A percentile compares a stretch with the other conserved stretches of the same genome.
phyloP scores from a whole-genome alignment of 1,284 basidiomycete species.

The Thelephora terrestris region DNA sequence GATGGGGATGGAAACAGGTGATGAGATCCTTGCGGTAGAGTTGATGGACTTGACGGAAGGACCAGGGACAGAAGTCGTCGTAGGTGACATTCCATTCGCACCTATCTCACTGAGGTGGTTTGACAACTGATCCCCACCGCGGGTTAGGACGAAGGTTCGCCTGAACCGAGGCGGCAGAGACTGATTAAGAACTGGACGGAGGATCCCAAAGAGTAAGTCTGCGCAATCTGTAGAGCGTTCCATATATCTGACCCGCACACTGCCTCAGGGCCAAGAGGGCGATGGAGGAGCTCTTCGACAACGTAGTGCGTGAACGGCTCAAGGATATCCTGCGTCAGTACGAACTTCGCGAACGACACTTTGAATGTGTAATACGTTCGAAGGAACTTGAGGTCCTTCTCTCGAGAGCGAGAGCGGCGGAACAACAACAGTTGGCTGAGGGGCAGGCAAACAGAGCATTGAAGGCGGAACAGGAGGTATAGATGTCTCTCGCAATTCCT shows the following conservation, averaged over 20 bases:
- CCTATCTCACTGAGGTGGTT: constrained; percentile 2
- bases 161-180: constrained; percentile 50
- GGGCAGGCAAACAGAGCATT: constrained; percentile 58
- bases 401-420: constrained; percentile 71
- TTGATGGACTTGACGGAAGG: constrained; percentile 76
- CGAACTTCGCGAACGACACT: constrained; percentile 77
- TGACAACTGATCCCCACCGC: neutral
- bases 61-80: constrained; percentile 48
- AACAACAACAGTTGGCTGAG: constrained; percentile 71
- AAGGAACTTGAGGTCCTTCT: constrained; percentile 79
- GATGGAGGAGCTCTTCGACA: constrained; percentile 69
- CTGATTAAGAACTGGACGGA: constrained; percentile 71
- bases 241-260: constrained; percentile 6
- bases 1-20: constrained; percentile 71
- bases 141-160: constrained; percentile 46
- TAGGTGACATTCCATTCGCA: constrained; percentile 24
- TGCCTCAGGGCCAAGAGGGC: constrained; percentile 52
- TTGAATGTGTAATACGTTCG: constrained; percentile 78
- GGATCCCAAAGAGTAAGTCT: constrained; percentile 56
- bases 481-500: constrained; percentile 14
- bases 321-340: constrained; percentile 78
- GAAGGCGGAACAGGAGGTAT: constrained; percentile 61
- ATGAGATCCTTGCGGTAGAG: constrained; percentile 78
- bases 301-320: constrained; percentile 67
- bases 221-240: neutral